Evolutionary conservation across 2,329 filamentous ascomycete genomes (phyloP).

Genomic region (Penicillium expansum): DNA sequence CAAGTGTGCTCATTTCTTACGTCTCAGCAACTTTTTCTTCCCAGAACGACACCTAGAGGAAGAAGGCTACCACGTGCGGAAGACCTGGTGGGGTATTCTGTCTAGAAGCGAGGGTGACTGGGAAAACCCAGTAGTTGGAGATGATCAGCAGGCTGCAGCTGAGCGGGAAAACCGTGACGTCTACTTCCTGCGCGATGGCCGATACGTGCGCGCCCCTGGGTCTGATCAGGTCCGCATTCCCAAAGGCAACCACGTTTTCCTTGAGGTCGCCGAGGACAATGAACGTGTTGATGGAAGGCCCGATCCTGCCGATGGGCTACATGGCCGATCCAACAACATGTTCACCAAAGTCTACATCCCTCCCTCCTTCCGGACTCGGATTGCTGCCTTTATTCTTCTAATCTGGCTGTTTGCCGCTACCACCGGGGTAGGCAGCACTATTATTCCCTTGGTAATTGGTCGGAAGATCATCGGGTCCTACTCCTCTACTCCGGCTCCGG

Average conservation of each 20-base stretch:
- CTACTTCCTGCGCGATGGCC: conserved; percentile 67
- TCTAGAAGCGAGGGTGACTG: conserved; percentile 39
- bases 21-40: conserved; percentile 90
- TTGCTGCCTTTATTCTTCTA: conserved; percentile 80
- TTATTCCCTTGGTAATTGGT: conserved; percentile 82
- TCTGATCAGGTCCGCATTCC: conserved; percentile 94
- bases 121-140: conserved; percentile 34
- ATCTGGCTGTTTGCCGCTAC: conserved; percentile 92
- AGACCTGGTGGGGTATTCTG: conserved; percentile 54
- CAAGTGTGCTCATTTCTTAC: conserved; percentile 72
- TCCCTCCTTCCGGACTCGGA: conserved; percentile 74
- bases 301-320: conserved; percentile 55
- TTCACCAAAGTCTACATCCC: conserved; percentile 78
- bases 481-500: conserved; percentile 67
- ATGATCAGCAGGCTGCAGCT: conserved; percentile 28
- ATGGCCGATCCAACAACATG: conserved; percentile 58
- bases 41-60: conserved; percentile 78
- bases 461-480: conserved; percentile 71
- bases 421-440: conserved; percentile 80
- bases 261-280: conserved; percentile 69
- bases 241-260: conserved; percentile 76
- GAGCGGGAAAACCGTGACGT: conserved; percentile 44
- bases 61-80: conserved; percentile 66
- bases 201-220: conserved; percentile 86
- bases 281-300: conserved; percentile 60